Evolutionary conservation across 441 rosid genomes (phyloP).

Genomic region (Arabidopsis hybrid): DNA sequence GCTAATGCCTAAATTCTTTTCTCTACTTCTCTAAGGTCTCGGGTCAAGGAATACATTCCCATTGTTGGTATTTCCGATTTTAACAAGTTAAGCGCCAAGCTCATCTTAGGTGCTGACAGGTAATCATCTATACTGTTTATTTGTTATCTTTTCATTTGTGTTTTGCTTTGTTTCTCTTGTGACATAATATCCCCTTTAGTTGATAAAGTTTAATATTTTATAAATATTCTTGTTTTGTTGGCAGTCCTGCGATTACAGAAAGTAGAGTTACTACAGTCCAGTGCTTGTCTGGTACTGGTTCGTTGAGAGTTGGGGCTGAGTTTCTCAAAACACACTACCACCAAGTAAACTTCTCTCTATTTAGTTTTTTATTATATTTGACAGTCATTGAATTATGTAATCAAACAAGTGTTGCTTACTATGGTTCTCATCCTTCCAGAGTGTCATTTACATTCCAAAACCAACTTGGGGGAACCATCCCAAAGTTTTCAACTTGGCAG

Average conservation of each 20-base stretch:
- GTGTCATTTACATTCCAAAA: constrained; percentile 78
- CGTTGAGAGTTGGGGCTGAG: constrained; percentile 95
- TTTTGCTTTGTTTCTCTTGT: background rate
- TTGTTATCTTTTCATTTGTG: background rate
- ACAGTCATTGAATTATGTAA: background rate
- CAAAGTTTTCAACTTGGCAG: constrained; percentile 81
- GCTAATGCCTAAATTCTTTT: background rate
- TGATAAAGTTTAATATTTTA: background rate
- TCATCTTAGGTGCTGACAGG: constrained; percentile 75
- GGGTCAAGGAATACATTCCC: constrained; percentile 71
- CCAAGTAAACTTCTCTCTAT: constrained; percentile 52
- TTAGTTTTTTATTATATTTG: background rate
- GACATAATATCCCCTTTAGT: background rate
- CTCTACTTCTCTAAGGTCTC: constrained; percentile 46
- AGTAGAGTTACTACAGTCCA: constrained; percentile 87
- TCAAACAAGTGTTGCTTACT: constrained; percentile 25
- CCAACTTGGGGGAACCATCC: constrained; percentile 99
- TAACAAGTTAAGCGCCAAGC: constrained; percentile 66
- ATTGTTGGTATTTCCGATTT: constrained; percentile 69
- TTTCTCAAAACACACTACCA: constrained; percentile 84
- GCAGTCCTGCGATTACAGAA: constrained; percentile 79
- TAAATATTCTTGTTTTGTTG: constrained; percentile 28
- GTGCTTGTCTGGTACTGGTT: constrained; percentile 98
- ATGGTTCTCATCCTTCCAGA: constrained; percentile 53
- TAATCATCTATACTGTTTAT: constrained; percentile 25